Conservation (phyloP, 176 grass and related monocot genomes). For the Elaeis guineensis region DNA sequence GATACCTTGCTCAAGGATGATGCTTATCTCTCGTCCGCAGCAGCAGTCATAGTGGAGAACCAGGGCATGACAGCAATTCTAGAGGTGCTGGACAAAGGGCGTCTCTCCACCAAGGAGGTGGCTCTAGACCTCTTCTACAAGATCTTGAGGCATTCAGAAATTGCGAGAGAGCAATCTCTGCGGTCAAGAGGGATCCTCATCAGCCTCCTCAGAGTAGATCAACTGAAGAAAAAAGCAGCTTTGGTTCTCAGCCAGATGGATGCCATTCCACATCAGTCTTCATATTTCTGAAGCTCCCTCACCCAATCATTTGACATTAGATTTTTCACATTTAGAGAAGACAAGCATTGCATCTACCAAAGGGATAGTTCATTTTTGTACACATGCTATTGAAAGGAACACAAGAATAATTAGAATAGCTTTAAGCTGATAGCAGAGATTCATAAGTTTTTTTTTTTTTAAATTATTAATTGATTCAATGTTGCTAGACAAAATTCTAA, state of each 20-base stretch:
- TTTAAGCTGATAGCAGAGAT: not conserved
- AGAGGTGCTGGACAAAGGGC: not conserved
- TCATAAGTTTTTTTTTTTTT: not conserved
- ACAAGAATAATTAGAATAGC: not conserved
- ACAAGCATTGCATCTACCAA: too few relatives aligned
- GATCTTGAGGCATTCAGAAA: not conserved
- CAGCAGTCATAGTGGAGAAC: not conserved
- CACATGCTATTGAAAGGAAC: not conserved
- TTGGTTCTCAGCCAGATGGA: not conserved
- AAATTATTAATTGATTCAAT: conserved; percentile 27
- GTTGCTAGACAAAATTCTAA: conserved; percentile 28
- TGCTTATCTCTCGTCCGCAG: not conserved
- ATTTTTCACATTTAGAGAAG: too few relatives aligned
- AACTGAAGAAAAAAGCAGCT: not conserved
- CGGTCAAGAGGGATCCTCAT: not conserved
- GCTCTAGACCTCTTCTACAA: not conserved
- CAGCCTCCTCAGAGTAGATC: not conserved
- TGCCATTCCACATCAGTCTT: not conserved
- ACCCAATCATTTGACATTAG: too few relatives aligned
- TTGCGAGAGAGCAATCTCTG: not conserved
- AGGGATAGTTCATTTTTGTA: too few relatives aligned
- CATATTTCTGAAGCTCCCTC: not conserved
- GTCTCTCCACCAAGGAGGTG: not conserved
- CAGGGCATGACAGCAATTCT: not conserved
- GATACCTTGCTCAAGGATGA: not conserved